Conservation (phyloP, 805 yeast genomes). For the Wickerhamiella australiensis region DNA sequence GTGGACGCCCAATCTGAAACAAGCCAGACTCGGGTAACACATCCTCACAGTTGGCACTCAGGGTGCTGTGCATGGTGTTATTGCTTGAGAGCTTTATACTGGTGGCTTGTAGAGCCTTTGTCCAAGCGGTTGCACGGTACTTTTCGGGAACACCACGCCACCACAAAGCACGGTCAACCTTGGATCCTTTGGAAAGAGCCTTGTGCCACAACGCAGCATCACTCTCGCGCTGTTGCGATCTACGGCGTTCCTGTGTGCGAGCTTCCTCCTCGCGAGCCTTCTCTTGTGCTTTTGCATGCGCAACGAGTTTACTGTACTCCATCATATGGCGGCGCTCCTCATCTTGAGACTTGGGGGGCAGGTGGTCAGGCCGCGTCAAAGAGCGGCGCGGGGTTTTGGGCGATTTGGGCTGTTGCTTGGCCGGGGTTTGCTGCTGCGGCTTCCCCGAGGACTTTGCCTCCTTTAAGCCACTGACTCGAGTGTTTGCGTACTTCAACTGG, state of each 20-base stretch:
- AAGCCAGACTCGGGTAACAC: conserved; percentile 32
- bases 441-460: background rate
- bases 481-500: conserved; percentile 6
- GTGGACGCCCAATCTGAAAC: conserved; percentile 29
- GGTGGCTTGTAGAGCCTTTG: conserved; percentile 13
- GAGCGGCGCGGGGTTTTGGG: conserved; percentile 25
- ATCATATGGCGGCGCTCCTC: conserved; percentile 45
- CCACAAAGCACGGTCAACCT: conserved; percentile 37
- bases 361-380: conserved; percentile 48
- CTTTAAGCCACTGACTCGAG: background rate
- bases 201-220: conserved; percentile 32
- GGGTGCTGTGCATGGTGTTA: background rate
- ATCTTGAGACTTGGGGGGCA: conserved; percentile 49
- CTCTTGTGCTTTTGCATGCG: conserved; percentile 28
- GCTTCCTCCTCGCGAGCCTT: conserved; percentile 28
- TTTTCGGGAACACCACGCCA: conserved; percentile 47
- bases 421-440: background rate
- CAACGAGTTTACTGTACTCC: conserved; percentile 38
- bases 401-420: background rate
- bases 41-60: conserved; percentile 21
- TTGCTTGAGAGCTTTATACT: background rate
- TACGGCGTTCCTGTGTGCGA: conserved; percentile 19
- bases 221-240: conserved; percentile 17
- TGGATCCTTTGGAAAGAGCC: conserved; percentile 26
- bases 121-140: conserved; percentile 42